These are phyloP conservation scores for Tulasnella sp. DNA, from an alignment of 768 basidiomycete genomes.

Conservation along the genomic window DNA sequence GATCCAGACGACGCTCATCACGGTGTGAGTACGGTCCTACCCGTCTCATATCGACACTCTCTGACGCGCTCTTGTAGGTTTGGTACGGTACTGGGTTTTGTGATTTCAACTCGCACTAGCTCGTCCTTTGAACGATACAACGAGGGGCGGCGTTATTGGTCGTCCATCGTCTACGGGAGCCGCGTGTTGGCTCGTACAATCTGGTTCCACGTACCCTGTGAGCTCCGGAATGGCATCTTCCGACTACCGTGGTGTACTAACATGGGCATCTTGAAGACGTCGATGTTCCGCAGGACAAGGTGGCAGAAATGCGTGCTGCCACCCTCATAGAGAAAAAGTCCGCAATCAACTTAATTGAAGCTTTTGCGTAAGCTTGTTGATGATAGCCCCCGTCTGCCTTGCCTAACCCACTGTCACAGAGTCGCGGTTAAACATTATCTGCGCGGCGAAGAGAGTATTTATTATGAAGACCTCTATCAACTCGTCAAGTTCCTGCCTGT, in stretches of 20 bases:
- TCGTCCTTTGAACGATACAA: slow-evolving; percentile 41
- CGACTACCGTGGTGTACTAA: background rate
- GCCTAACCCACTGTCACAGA: slow-evolving; percentile 10
- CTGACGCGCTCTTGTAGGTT: slow-evolving; percentile 33
- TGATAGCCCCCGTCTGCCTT: background rate
- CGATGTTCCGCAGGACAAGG: slow-evolving; percentile 24
- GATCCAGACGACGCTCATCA: slow-evolving; percentile 51
- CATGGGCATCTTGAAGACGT: slow-evolving; percentile 26
- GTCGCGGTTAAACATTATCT: slow-evolving; percentile 65
- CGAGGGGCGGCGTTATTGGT: slow-evolving; percentile 62
- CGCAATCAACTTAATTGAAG: slow-evolving; percentile 57
- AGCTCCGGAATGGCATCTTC: slow-evolving; percentile 16
- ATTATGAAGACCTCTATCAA: slow-evolving; percentile 27
- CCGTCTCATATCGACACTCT: background rate
- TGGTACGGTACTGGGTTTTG: slow-evolving; percentile 66
- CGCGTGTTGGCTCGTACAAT: slow-evolving; percentile 34
- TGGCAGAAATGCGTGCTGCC: slow-evolving; percentile 38
- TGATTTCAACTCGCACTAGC: slow-evolving; percentile 42
- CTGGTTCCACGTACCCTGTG: slow-evolving; percentile 63
- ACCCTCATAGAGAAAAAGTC: slow-evolving; percentile 61
- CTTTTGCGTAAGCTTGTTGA: slow-evolving; percentile 36
- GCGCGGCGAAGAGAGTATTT: slow-evolving; percentile 42
- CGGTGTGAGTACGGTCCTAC: slow-evolving; percentile 43
- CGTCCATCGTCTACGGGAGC: slow-evolving; percentile 44
- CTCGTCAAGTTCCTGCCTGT: slow-evolving; percentile 48